phyloP scores from a whole-genome alignment of 208 protist genomes.

The Balamuthia mandrillaris region DNA sequence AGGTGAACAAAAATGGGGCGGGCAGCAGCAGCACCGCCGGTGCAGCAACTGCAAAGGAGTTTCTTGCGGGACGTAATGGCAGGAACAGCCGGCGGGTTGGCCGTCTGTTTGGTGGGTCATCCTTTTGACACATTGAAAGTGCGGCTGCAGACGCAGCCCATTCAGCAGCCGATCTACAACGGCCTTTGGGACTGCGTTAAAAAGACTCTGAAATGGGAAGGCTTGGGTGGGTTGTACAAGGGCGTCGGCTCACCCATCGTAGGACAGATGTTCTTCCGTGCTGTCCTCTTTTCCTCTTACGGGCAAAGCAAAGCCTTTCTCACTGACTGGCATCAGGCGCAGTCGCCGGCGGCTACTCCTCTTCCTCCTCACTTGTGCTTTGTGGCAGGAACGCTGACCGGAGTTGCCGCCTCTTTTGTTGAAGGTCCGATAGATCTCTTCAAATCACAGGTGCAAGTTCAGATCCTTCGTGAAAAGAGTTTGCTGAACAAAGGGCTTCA shows the following conservation, averaged over 20 bases:
- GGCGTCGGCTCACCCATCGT: conserved; percentile 36
- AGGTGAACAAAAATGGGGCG: no score
- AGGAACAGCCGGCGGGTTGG: neutral
- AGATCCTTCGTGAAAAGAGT: conserved; percentile 34
- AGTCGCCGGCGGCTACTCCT: neutral
- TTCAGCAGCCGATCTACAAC: conserved; percentile 6
- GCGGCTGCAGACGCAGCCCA: conserved; percentile 21
- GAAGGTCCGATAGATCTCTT: conserved; percentile 36
- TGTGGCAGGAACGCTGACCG: conserved; percentile 17
- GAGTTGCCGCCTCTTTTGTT: conserved; percentile 9
- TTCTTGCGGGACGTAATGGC: neutral
- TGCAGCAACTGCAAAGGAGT: no score
- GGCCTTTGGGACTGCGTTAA: conserved; percentile 37
- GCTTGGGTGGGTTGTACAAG: conserved; percentile 43
- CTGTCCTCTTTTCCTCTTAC: neutral
- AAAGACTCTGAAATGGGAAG: conserved; percentile 49
- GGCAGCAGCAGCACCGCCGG: no score
- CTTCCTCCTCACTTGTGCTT: neutral
- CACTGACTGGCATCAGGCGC: neutral
- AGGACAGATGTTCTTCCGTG: conserved; percentile 45
- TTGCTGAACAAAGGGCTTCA: no score
- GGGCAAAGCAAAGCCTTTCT: neutral
- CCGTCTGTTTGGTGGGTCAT: conserved; percentile 13
- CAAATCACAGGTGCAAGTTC: conserved; percentile 44
- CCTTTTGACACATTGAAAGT: conserved; percentile 35